Evolutionary conservation across 192 early-diverging fungal species (phyloP), one percentile per base, ranked within the genome.

Genomic region (Umbelopsis sp.): DNA sequence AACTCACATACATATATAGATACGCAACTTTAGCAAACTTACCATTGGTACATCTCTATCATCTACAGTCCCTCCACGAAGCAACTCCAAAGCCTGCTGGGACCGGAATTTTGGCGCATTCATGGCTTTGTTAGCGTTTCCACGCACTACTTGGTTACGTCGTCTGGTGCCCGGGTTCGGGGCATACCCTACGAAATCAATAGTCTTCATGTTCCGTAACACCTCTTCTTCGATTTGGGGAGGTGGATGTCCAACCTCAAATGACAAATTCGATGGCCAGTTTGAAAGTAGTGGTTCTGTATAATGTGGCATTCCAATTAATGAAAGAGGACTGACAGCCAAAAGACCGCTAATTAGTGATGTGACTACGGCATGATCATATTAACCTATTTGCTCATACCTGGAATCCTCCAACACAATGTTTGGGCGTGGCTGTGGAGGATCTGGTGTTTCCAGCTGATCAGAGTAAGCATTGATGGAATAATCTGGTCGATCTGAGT

Each of bases 131-230:
- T 82, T 46, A 23, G 70, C 77, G 18, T 82, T 78, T 11, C 79
- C 74, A 48, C 78, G 75, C 15, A 77, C 67, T 6, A 85, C 84
- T 66, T 94, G 95, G 81, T 98, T 99, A 50, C 97, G 87, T 48
- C 78, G 82, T 21, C 82, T 82, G 23, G 80, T 85, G 5, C 92
- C 90, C 2, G 92, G 91, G 61, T 95, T 98, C 41, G 90, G 89
- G n/a, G 95, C 93, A 67, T 97, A 97, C 1, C 94, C 95, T 4
- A 99, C 95, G 82, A 92, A 94, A 67, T 95, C 95, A 73, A 92
- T 92, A 82, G 87, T 92, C 74, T 96, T 95, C 70, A 96, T 91
- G 58, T 90, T 90, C 45, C 84, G 81, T 20, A 93, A 70, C 10
- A 96, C 83, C 13, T 87, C 90, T 3, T 90, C 76, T 15, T 95